Conservation (phyloP, 192 early-diverging fungal genomes). For the Gryganskiella cystojenkinii region DNA sequence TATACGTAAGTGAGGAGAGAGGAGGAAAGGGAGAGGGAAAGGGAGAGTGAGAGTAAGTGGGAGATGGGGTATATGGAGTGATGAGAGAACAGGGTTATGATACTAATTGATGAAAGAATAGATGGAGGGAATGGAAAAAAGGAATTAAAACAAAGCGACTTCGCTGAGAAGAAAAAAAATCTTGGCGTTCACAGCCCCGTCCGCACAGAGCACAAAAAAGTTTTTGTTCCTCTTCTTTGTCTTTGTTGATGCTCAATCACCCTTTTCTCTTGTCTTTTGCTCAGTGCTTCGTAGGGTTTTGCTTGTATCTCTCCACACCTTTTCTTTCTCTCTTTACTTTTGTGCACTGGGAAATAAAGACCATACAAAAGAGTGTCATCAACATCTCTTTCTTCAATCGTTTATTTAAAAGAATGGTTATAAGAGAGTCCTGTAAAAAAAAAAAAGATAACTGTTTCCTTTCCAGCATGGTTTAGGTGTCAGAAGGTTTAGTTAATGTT, state of each 20-base stretch:
- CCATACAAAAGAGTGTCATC: slow-evolving; percentile 26
- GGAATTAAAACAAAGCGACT: not conserved
- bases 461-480: too few species aligned
- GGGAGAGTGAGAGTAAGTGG: not conserved
- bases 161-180: not conserved
- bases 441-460: too few species aligned
- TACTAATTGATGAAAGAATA: not conserved
- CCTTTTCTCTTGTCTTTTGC: not conserved
- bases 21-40: not conserved
- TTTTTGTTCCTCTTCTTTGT: not conserved
- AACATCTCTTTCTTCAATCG: slow-evolving; percentile 35
- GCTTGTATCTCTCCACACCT: not conserved
- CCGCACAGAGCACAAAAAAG: not conserved
- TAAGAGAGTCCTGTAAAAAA: slow-evolving; percentile 2
- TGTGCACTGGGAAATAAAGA: slow-evolving; percentile 30
- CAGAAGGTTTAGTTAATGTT: too few species aligned
- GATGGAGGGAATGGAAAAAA: not conserved
- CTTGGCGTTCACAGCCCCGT: not conserved
- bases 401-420: slow-evolving; percentile 32
- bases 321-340: not conserved
- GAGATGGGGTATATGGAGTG: not conserved
- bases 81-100: not conserved
- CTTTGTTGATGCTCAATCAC: not conserved
- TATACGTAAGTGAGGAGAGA: not conserved
- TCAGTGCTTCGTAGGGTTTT: too few species aligned